phyloP scores from a whole-genome alignment of 2,329 filamentous ascomycete species.

The Xylaria sp. region DNA sequence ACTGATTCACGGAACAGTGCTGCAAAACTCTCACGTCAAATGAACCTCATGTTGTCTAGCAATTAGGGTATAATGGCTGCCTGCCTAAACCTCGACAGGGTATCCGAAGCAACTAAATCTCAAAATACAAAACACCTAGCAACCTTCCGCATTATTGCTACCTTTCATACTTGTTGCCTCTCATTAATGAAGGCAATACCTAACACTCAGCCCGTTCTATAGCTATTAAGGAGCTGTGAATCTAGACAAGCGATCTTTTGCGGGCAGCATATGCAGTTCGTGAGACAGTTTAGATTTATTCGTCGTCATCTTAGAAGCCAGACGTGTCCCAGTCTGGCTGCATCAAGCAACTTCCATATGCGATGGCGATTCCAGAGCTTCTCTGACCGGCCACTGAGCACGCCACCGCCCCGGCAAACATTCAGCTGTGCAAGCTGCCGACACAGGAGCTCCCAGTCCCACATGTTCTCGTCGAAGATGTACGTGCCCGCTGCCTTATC shows the following conservation, averaged over 20 bases:
- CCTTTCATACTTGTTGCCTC: background rate
- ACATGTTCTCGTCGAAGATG: conserved; percentile 16
- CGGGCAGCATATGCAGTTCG: too few species aligned
- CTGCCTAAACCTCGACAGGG: background rate
- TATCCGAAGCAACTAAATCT: background rate
- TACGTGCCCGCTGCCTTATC: background rate
- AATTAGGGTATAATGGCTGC: background rate
- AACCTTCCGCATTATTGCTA: background rate
- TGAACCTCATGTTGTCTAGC: background rate
- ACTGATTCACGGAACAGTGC: too few species aligned
- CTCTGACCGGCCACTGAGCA: background rate
- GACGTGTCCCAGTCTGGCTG: conserved; percentile 25
- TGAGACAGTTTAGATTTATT: too few species aligned
- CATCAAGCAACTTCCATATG: conserved; percentile 34
- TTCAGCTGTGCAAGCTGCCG: conserved; percentile 29
- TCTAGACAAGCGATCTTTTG: too few species aligned
- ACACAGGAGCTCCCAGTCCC: conserved; percentile 37
- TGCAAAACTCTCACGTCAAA: too few species aligned
- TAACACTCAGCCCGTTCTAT: background rate
- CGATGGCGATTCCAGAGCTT: conserved; percentile 32
- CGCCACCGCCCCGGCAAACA: conserved; percentile 14
- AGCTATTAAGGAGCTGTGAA: too few species aligned
- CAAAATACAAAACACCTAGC: background rate
- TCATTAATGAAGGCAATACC: background rate
- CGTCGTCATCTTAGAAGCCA: background rate